Evolutionary conservation across 2,329 filamentous ascomycete species (phyloP), one percentile per base, ranked within the genome.

Genomic region (Ploettnerulaceae sp.): DNA sequence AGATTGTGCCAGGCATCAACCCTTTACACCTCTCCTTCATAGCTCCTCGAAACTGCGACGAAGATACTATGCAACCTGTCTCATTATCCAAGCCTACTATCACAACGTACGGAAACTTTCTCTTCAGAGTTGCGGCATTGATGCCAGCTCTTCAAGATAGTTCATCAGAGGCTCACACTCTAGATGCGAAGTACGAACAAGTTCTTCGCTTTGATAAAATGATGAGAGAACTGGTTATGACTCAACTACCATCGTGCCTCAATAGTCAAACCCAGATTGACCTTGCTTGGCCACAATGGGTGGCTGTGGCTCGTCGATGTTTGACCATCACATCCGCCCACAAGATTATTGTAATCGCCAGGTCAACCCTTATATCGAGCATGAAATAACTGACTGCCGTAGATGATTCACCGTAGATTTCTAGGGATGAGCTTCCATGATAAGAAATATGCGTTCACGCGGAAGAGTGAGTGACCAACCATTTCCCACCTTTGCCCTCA

Each of bases 331-430:
- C 53, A 17, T 48, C 50, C 7, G 53, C 53, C n/a, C 53, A 55
- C 32, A 55, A 55, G 28, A 55, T 55, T 2, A 55, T 55, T 31
- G 48, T 51, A 47, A 14, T 14, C 2, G 8, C 9, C 11, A 25
- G 3, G 12, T 26, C 9, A 28, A 3, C n/a, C 14, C 8, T 11
- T n/a, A 12, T n/a, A n/a, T n/a, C n/a, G 2, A 3, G n/a, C 21
- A 20, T 3, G 12, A 28, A 22, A 17, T 31, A 15, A 31, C 28
- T 3, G 26, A 3, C 17, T 7, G 4, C 7, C 25, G 2, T 11
- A 51, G 48, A 55, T 55, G 53, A 55, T 55, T 22, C 53, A 55
- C 39, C 35, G 53, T 11, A 51, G 45, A 26, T 55, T 55, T 37
- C 43, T 55, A 5, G 50, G 53, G 5, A 42, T 55, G 42, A 53